Evolutionary conservation across 2,329 filamentous ascomycete species (phyloP), one percentile per base, ranked within the genome.

Genomic region (Xylariaceae sp.): DNA sequence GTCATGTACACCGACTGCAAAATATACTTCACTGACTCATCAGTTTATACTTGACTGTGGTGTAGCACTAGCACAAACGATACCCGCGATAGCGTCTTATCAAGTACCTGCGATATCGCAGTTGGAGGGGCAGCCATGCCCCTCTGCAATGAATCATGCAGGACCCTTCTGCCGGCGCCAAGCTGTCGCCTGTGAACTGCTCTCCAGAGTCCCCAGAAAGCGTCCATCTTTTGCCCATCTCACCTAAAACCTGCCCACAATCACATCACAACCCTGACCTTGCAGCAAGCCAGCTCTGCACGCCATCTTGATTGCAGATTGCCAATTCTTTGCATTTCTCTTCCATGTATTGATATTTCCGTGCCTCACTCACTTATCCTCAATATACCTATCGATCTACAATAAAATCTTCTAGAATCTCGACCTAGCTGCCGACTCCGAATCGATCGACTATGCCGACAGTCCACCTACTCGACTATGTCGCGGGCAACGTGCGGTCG

Each of bases 401-500:
- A 50, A 49, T 49, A 17, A 4, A 7, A 30, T 13, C 37, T 49
- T 44, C 17, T 11, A 39, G 15, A 51, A 45, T 11, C 8, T 30
- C 42, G 9, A n/a, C 37, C 23, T n/a, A 10, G 11, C 13, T 17
- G 13, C 23, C 56, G 37, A 30, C 55, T 37, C 39, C 39, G 53
- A 45, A n/a, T 13, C 48, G 11, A 15, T 67, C 62, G 70, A 81
- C 68, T 54, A 92, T 92, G 88, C 85, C 89, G 64, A 90, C 83
- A 53, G 89, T 93, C 64, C 84, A 93, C 76, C 77, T 94, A 57
- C 76, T 88, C 69, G 81, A 97, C 78, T 97, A 97, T 74, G 93
- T 97, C 66, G 93, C 94, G 62, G 94, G 94, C 72, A 99, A 99
- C 75, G 87, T 99, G 68, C 88, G 93, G 66, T 97, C 92, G 64